Conservation (phyloP, 345 rosid genomes). For the Mallotus nudiflorus region DNA sequence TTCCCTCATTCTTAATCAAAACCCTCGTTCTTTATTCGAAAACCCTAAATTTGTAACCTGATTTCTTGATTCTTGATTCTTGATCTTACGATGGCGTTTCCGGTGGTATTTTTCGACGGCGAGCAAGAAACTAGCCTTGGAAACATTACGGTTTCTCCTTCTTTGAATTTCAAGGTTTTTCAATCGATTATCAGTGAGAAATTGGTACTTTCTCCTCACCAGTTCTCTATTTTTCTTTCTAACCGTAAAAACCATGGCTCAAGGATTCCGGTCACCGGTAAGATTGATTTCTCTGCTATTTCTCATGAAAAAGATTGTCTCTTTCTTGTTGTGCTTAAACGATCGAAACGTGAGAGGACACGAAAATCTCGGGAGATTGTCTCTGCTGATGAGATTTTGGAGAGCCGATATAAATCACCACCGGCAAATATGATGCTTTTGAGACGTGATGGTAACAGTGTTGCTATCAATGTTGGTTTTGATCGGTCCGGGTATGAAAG, state of each 20-base stretch:
- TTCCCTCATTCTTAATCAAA: not conserved
- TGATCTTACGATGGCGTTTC: conserved; percentile 12
- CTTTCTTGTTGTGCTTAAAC: conserved; percentile 39
- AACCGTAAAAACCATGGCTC: conserved; percentile 16
- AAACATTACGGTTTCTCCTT: conserved; percentile 27
- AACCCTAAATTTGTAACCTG: not conserved
- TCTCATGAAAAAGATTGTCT: conserved; percentile 23
- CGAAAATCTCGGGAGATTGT: conserved; percentile 1
- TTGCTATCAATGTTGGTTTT: conserved; percentile 5
- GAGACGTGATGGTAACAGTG: conserved; percentile 29
- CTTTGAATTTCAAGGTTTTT: conserved; percentile 32
- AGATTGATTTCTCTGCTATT: conserved; percentile 37
- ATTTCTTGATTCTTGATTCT: not conserved
- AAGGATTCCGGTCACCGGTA: conserved; percentile 34
- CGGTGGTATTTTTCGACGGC: conserved; percentile 52
- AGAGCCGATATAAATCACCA: conserved; percentile 7
- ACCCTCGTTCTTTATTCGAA: not conserved
- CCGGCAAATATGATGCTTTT: conserved; percentile 35
- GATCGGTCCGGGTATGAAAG: conserved; percentile 25
- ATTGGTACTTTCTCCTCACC: conserved; percentile 46
- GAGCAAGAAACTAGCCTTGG: conserved; percentile 42
- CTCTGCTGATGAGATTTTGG: too few relatives aligned
- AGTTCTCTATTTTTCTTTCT: conserved; percentile 39
- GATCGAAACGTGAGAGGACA: conserved; percentile 36
- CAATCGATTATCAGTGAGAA: conserved; percentile 30